A percentile compares a stretch with the other conserved stretches of the same genome.
Evolutionary conservation across 768 basidiomycete genomes (phyloP).

Genomic region (Suillus brevipes): DNA sequence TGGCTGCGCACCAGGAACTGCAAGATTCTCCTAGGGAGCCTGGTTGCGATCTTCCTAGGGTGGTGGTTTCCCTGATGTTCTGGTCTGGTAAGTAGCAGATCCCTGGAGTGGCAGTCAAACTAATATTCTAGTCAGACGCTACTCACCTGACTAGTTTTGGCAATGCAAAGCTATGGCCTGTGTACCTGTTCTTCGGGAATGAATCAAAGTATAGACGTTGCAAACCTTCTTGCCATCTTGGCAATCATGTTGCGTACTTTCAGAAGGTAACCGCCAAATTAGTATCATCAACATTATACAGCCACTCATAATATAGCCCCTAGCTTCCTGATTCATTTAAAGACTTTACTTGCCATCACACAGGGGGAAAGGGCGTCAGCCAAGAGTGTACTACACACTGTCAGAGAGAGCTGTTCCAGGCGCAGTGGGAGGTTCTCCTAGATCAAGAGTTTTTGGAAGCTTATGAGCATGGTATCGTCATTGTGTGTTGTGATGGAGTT

Average conservation of each 20-base stretch:
- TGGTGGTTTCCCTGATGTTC: slow-evolving; percentile 3
- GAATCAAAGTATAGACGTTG: slow-evolving; percentile 23
- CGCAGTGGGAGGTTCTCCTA: slow-evolving; percentile 15
- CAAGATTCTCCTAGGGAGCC: slow-evolving; percentile 15
- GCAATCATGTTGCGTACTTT: slow-evolving; percentile 14
- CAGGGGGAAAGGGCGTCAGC: background rate
- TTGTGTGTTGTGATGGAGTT: slow-evolving; percentile 16
- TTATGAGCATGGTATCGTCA: slow-evolving; percentile 21
- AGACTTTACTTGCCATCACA: slow-evolving; percentile 5
- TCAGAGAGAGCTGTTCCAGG: slow-evolving; percentile 22
- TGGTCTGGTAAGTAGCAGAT: no score
- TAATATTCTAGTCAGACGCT: slow-evolving; percentile 10
- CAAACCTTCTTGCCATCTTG: slow-evolving; percentile 13
- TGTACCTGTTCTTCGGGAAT: slow-evolving; percentile 23
- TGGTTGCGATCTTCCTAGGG: slow-evolving; percentile 14
- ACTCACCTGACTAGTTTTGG: slow-evolving; percentile 35
- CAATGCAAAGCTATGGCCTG: slow-evolving; percentile 24
- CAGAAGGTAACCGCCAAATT: slow-evolving; percentile 1
- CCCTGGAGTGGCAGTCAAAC: no score
- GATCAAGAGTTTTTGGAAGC: slow-evolving; percentile 22
- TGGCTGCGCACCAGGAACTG: slow-evolving; percentile 12
- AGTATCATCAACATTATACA: no score
- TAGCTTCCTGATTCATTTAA: slow-evolving; percentile 17
- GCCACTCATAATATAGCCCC: no score
- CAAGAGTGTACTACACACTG: slow-evolving; percentile 13